Evolutionary conservation across 768 basidiomycete species (phyloP).

Genomic region (Trametes gibbosa): DNA sequence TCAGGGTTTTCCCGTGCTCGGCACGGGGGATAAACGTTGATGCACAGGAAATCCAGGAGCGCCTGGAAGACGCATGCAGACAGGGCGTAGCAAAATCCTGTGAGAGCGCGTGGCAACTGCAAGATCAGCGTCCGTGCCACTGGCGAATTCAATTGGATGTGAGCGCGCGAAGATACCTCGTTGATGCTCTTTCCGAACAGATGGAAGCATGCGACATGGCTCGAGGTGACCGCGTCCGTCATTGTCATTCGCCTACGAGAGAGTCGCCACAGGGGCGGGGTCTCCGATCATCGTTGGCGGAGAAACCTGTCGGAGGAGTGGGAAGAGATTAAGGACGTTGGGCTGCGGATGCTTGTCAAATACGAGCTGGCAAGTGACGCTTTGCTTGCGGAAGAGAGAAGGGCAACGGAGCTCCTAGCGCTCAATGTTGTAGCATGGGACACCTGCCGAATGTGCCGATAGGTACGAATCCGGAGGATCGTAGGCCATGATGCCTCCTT

Average conservation of each 20-base stretch:
- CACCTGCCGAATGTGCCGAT: no score
- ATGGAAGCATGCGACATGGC: not conserved
- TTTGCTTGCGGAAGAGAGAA: no score
- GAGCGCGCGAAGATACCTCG: not conserved
- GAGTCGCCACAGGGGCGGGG: no score
- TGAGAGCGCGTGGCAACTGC: not conserved
- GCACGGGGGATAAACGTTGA: not conserved
- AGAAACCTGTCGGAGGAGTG: no score
- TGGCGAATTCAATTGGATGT: not conserved
- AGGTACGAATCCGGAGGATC: no score
- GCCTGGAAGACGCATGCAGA: no score
- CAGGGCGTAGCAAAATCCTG: no score
- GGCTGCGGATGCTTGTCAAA: not conserved
- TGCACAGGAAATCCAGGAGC: not conserved
- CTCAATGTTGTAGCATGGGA: no score
- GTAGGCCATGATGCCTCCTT: no score
- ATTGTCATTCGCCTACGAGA: not conserved
- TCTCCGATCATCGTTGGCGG: no score
- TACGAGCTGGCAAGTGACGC: not conserved
- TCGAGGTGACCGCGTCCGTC: not conserved
- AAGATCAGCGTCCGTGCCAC: not conserved
- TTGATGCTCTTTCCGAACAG: not conserved
- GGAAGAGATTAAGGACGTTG: no score
- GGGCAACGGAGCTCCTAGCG: no score
- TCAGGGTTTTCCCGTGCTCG: not conserved